Evolutionary conservation across 2,329 filamentous ascomycete genomes (phyloP).

Genomic region (Penicillium psychrosexuale): DNA sequence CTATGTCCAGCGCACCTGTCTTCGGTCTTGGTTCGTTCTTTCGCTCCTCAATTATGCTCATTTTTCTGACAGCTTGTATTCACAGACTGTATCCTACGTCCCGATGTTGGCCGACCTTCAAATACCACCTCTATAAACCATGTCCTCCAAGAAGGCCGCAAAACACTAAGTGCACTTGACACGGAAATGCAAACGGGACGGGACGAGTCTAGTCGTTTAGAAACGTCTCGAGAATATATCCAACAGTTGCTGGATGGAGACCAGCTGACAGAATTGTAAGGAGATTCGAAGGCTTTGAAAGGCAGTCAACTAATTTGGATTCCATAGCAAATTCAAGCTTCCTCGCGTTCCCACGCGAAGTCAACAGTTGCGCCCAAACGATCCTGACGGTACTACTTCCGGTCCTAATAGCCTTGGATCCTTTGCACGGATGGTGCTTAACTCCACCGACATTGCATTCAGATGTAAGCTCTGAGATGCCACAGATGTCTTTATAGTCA

Average conservation of each 20-base stretch:
- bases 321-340: slow-evolving; percentile 43
- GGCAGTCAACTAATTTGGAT: slow-evolving; percentile 4
- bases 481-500: not conserved
- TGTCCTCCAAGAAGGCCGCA: slow-evolving; percentile 52
- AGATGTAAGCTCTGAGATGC: slow-evolving; percentile 35
- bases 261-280: slow-evolving; percentile 52
- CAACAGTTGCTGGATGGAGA: slow-evolving; percentile 69
- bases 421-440: slow-evolving; percentile 56
- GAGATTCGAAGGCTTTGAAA: not conserved
- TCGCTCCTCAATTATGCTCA: slow-evolving; percentile 11
- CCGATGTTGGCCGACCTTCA: slow-evolving; percentile 43
- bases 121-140: slow-evolving; percentile 41
- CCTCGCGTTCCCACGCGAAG: slow-evolving; percentile 28
- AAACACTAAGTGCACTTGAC: slow-evolving; percentile 65
- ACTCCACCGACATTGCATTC: slow-evolving; percentile 45
- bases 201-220: slow-evolving; percentile 59
- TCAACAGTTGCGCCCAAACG: slow-evolving; percentile 18
- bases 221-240: slow-evolving; percentile 70
- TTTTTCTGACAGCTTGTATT: slow-evolving; percentile 19
- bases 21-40: slow-evolving; percentile 43
- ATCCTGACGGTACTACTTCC: slow-evolving; percentile 21
- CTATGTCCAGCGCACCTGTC: slow-evolving; percentile 49
- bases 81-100: slow-evolving; percentile 42
- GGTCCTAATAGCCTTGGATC: slow-evolving; percentile 43
- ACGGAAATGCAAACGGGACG: slow-evolving; percentile 62